Base-by-base conservation (phyloP, 139 green algal species). In the Eudorina sp. region DNA sequence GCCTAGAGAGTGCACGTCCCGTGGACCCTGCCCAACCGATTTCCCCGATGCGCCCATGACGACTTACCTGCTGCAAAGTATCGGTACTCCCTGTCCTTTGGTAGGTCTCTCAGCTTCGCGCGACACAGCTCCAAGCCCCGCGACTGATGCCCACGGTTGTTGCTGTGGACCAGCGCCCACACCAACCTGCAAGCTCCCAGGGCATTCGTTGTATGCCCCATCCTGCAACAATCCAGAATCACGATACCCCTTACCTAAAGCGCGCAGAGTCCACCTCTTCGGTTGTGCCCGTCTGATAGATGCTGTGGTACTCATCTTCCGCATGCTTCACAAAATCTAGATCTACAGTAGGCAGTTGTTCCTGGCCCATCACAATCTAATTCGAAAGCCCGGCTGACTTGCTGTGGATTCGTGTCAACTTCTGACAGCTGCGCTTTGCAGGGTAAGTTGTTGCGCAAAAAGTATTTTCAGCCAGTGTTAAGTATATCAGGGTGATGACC, bases 11-110 rank as follows among this genome's bases (percentile, higher is more conserved):
- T n/a, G n/a, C n/a, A n/a, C n/a, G n/a, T n/a, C n/a, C n/a, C n/a
- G n/a, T n/a, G n/a, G n/a, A n/a, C n/a, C n/a, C n/a, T n/a, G n/a
- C n/a, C n/a, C n/a, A n/a, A n/a, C n/a, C n/a, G n/a, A n/a, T n/a
- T n/a, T n/a, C n/a, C n/a, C n/a, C n/a, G n/a, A n/a, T n/a, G n/a
- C n/a, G n/a, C n/a, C n/a, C n/a, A n/a, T n/a, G n/a, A n/a, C n/a
- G n/a, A n/a, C 58, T 18, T 27, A 85, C 79, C 79, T 43, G 79
- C 79, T 23, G 79, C 79, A 43, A 85, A 74, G 27, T 85, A 90
- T n/a, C 81, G 85, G 31, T 62, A 81, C 40, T 90, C 74, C 41
- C 80, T 72, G 13, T 84, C 73, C 41, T 85, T 68, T 41, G 55
- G 23, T 40, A 55, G 77, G 6, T 53, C 36, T 27, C 58, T 9